A percentile compares a stretch with the other conserved stretches of the same genome.
Conservation (phyloP, 2,329 filamentous ascomycete species). For the Trichoderma hamatum region DNA sequence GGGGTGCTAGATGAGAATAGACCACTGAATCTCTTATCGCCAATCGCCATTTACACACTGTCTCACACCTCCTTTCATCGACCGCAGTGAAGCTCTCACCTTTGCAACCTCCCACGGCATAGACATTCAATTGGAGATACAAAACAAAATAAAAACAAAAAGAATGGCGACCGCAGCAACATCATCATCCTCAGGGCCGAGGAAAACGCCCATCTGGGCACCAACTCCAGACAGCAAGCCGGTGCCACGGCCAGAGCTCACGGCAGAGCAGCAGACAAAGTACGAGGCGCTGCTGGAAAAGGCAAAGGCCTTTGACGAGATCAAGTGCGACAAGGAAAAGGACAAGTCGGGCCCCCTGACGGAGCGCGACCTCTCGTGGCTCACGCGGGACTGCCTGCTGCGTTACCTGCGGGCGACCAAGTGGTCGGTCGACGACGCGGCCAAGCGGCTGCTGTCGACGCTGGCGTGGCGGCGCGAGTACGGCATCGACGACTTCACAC, state of each 20-base stretch:
- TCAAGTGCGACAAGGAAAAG: conserved; percentile 59
- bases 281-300: conserved; percentile 75
- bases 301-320: conserved; percentile 70
- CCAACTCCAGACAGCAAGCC: conserved; percentile 63
- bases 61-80: neutral
- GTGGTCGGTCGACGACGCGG: conserved; percentile 77
- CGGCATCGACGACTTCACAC: conserved; percentile 74
- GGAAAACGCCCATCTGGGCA: conserved; percentile 25
- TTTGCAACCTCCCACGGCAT: neutral
- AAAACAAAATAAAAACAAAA: neutral
- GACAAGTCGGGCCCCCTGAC: conserved; percentile 68
- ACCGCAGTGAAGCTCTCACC: neutral
- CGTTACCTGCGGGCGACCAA: conserved; percentile 93
- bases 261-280: conserved; percentile 76
- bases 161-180: conserved; percentile 2
- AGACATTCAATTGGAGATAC: neutral
- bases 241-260: conserved; percentile 61
- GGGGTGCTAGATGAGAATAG: neutral
- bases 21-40: neutral
- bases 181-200: conserved; percentile 3
- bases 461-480: conserved; percentile 91
- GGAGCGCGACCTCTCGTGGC: conserved; percentile 82
- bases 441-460: conserved; percentile 78
- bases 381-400: conserved; percentile 88
- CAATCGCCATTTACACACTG: neutral